Evolutionary conservation across 2,329 filamentous ascomycete species (phyloP).

Genomic region (Colletotrichum shisoi): DNA sequence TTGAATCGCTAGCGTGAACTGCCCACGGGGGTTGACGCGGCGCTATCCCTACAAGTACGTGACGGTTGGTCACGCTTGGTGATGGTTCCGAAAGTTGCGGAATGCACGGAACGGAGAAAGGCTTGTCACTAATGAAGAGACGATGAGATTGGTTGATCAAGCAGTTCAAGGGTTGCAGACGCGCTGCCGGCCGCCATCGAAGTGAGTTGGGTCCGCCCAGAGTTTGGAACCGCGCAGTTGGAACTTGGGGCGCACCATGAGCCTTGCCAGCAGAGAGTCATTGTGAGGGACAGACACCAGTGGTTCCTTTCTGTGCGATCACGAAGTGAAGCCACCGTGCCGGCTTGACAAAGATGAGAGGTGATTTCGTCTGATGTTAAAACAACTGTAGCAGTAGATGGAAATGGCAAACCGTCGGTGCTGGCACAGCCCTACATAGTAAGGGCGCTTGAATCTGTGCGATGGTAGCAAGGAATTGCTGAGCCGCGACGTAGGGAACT

Average conservation of each 20-base stretch:
- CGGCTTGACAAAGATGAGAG: too few species aligned
- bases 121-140: not conserved
- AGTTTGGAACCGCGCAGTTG: not conserved
- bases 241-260: not conserved
- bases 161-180: not conserved
- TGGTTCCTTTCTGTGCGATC: not conserved
- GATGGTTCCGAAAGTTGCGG: conserved; percentile 1
- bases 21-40: not conserved
- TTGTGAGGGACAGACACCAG: not conserved
- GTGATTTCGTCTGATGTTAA: not conserved
- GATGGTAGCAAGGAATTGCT: not conserved
- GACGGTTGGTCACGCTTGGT: not conserved
- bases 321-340: not conserved
- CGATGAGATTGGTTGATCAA: not conserved
- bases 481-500: not conserved
- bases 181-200: not conserved
- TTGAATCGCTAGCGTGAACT: conserved; percentile 8
- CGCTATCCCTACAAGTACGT: not conserved
- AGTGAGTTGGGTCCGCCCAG: not conserved
- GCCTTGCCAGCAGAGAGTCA: not conserved
- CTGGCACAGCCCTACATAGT: conserved; percentile 21
- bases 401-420: not conserved
- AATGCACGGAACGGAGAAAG: not conserved
- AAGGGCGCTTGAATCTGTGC: not conserved
- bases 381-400: not conserved